A percentile compares a stretch with the other conserved stretches of the same genome.
Evolutionary conservation across 2,329 filamentous ascomycete genomes (phyloP).

Genomic region (Curvularia sp.): DNA sequence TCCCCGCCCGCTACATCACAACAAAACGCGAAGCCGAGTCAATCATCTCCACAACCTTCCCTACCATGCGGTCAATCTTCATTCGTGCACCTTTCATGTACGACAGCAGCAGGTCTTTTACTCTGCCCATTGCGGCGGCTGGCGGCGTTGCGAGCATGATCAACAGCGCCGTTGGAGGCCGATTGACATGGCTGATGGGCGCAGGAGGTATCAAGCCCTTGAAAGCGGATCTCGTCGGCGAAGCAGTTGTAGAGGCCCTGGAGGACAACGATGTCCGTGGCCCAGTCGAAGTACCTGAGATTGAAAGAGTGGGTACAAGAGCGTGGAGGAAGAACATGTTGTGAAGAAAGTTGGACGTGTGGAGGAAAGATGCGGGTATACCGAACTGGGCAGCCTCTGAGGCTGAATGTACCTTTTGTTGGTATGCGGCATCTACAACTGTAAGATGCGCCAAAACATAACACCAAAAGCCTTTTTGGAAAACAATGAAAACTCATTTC

Average conservation of each 20-base stretch:
- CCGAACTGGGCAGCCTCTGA: background rate
- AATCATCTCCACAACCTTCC: conserved; percentile 74
- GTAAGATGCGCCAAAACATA: background rate
- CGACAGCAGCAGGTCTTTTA: conserved; percentile 80
- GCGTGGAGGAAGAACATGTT: conserved; percentile 93
- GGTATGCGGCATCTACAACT: background rate
- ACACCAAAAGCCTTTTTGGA: background rate
- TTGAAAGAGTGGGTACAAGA: conserved; percentile 80
- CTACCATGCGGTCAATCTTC: conserved; percentile 79
- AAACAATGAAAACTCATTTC: conserved; percentile 56
- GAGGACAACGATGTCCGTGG: conserved; percentile 75
- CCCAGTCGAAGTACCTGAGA: conserved; percentile 76
- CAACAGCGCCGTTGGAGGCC: conserved; percentile 78
- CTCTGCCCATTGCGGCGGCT: conserved; percentile 81
- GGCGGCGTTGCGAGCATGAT: conserved; percentile 76
- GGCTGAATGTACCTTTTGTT: background rate
- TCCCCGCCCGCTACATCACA: conserved; percentile 84
- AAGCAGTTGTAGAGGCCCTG: conserved; percentile 88
- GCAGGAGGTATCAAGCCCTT: conserved; percentile 84
- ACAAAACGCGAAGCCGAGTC: conserved; percentile 92
- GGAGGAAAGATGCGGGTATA: background rate
- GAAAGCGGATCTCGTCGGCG: conserved; percentile 84
- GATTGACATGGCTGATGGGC: conserved; percentile 78
- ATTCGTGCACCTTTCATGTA: conserved; percentile 88
- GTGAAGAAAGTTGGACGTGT: conserved; percentile 47